These are phyloP conservation scores for Priceomyces haplophilus DNA, from an alignment of 805 yeast genomes.

Conservation along the genomic window DNA sequence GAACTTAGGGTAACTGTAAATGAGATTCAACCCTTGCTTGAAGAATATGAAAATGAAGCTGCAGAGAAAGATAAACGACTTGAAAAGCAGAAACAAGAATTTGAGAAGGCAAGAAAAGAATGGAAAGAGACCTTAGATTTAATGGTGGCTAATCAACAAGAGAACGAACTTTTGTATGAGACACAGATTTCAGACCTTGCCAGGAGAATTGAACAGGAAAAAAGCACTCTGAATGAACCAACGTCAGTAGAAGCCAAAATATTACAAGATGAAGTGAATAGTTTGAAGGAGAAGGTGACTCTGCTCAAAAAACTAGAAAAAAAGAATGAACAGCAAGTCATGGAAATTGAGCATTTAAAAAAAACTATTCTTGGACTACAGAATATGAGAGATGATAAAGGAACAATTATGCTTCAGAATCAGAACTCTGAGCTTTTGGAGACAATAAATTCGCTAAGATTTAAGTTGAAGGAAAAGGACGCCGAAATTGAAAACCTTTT, in stretches of 20 bases:
- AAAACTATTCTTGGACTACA: not conserved
- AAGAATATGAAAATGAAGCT: conserved; percentile 44
- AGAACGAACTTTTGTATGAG: conserved; percentile 49
- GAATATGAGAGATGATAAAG: not conserved
- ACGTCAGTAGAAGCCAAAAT: not conserved
- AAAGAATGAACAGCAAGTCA: not conserved
- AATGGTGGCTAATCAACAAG: conserved; percentile 53
- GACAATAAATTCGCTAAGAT: not conserved
- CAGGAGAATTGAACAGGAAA: conserved; percentile 8
- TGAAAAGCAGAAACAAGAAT: conserved; percentile 43
- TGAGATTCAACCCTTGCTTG: conserved; percentile 47
- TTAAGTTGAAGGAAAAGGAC: not conserved
- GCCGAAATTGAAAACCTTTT: conserved; percentile 1
- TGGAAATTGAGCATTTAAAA: not conserved
- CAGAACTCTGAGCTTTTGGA: not conserved
- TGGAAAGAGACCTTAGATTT: conserved; percentile 56
- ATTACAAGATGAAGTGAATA: not conserved
- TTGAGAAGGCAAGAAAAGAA: conserved; percentile 56
- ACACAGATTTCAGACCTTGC: conserved; percentile 41
- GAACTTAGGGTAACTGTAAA: conserved; percentile 49
- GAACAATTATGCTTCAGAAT: not conserved
- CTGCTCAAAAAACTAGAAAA: not conserved
- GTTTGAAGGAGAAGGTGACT: not conserved
- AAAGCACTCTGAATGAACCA: not conserved
- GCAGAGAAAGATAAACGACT: conserved; percentile 45